Conservation (phyloP, 768 basidiomycete species). For the Phylloporus arenicola region DNA sequence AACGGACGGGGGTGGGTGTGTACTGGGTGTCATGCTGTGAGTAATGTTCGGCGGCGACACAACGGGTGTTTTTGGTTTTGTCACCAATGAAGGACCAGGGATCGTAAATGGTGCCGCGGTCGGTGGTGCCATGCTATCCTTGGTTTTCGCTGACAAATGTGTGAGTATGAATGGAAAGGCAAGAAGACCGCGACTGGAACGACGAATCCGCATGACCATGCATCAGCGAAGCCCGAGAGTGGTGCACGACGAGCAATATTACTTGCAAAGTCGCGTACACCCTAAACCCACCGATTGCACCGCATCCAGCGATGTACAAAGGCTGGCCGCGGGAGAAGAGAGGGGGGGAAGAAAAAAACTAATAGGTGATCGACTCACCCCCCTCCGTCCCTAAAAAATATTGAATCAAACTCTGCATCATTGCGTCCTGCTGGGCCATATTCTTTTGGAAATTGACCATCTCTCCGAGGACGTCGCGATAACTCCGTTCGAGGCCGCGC, state of each 20-base stretch:
- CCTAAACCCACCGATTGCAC: neutral
- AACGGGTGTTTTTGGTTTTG: slow-evolving; percentile 19
- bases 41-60: slow-evolving; percentile 7
- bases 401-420: slow-evolving; percentile 77
- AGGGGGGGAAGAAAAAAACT: neutral
- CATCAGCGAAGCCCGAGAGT: neutral
- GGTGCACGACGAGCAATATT: neutral
- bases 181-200: neutral
- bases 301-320: neutral
- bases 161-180: slow-evolving; percentile 4
- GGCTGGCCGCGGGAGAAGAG: neutral
- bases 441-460: slow-evolving; percentile 69
- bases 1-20: slow-evolving; percentile 28
- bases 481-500: slow-evolving; percentile 54
- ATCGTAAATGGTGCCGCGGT: slow-evolving; percentile 14
- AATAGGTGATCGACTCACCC: slow-evolving; percentile 36
- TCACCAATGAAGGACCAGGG: slow-evolving; percentile 3
- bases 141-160: slow-evolving; percentile 18
- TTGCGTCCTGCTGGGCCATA: slow-evolving; percentile 78
- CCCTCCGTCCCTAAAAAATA: slow-evolving; percentile 74
- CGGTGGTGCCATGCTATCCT: slow-evolving; percentile 10
- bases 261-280: neutral
- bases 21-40: slow-evolving; percentile 30
- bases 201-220: neutral
- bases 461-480: slow-evolving; percentile 64